These are phyloP conservation scores for Trapa incisa DNA, from an alignment of 345 rosid genomes.

Conservation along the genomic window DNA sequence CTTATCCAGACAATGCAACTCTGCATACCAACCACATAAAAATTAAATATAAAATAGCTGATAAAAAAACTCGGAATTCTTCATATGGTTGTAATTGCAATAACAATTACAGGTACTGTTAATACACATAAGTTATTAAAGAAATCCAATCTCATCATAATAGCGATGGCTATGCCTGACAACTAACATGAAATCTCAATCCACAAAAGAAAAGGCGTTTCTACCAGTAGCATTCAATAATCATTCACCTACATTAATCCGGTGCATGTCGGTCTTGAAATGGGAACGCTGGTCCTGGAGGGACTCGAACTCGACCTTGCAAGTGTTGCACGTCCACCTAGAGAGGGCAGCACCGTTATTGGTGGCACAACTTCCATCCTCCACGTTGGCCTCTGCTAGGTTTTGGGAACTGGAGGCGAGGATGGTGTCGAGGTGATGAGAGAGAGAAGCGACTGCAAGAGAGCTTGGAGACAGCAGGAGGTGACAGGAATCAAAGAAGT, in stretches of 20 bases:
- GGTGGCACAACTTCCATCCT: slow-evolving; percentile 19
- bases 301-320: slow-evolving; percentile 69
- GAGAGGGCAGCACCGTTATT: slow-evolving; percentile 20
- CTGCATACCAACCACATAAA: not conserved
- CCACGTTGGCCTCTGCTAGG: slow-evolving; percentile 10
- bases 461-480: slow-evolving; percentile 37
- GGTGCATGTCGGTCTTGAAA: slow-evolving; percentile 86
- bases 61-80: too few species aligned
- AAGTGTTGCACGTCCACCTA: slow-evolving; percentile 87
- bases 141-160: not conserved
- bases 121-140: not conserved
- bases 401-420: slow-evolving; percentile 16
- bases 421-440: slow-evolving; percentile 12
- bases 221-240: not conserved
- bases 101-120: not conserved
- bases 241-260: slow-evolving; percentile 46
- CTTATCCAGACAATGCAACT: not conserved
- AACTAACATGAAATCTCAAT: not conserved
- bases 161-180: not conserved
- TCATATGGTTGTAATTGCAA: not conserved
- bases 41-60: not conserved
- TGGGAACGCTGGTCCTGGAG: slow-evolving; percentile 82
- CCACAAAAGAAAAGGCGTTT: not conserved
- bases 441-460: slow-evolving; percentile 12
- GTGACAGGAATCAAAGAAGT: slow-evolving; percentile 54